These are phyloP conservation scores for Alternaria triticina DNA, from an alignment of 2,329 filamentous ascomycete genomes.

Conservation along the genomic window DNA sequence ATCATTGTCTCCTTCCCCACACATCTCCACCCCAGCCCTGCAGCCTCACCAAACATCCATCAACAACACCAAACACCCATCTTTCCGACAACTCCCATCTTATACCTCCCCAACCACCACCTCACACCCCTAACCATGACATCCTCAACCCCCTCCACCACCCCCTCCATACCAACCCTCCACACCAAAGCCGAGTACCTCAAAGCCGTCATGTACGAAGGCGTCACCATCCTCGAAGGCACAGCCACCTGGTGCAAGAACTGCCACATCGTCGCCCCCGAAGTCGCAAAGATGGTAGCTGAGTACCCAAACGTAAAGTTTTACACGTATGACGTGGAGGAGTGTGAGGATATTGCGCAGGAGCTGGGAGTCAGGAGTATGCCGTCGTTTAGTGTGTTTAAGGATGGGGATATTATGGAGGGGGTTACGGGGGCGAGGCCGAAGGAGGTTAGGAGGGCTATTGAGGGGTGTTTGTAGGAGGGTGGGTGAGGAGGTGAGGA, in stretches of 20 bases:
- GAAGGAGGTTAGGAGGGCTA: slow-evolving; percentile 31
- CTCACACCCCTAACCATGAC: background rate
- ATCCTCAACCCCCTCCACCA: slow-evolving; percentile 2
- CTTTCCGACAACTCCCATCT: background rate
- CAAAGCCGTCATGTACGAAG: slow-evolving; percentile 37
- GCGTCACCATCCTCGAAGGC: slow-evolving; percentile 40
- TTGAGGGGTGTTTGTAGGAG: slow-evolving; percentile 27
- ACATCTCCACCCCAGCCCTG: background rate
- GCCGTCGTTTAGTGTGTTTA: slow-evolving; percentile 39
- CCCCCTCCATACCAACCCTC: slow-evolving; percentile 26
- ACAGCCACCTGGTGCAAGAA: slow-evolving; percentile 40
- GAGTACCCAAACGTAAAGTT: slow-evolving; percentile 36
- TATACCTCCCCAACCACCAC: background rate
- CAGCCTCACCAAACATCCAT: background rate
- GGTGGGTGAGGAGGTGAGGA: background rate
- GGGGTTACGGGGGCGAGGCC: slow-evolving; percentile 29
- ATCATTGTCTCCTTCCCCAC: background rate
- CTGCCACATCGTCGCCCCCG: slow-evolving; percentile 36
- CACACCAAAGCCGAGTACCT: slow-evolving; percentile 36
- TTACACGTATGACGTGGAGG: slow-evolving; percentile 40
- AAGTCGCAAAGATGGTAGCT: slow-evolving; percentile 32
- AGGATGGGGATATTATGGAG: slow-evolving; percentile 38
- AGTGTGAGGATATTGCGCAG: slow-evolving; percentile 39
- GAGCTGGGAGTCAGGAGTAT: slow-evolving; percentile 36
- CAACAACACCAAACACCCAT: background rate